These are phyloP conservation scores for Penicillium egyptiacum DNA, from an alignment of 495 filamentous ascomycete genomes.

Conservation along the genomic window DNA sequence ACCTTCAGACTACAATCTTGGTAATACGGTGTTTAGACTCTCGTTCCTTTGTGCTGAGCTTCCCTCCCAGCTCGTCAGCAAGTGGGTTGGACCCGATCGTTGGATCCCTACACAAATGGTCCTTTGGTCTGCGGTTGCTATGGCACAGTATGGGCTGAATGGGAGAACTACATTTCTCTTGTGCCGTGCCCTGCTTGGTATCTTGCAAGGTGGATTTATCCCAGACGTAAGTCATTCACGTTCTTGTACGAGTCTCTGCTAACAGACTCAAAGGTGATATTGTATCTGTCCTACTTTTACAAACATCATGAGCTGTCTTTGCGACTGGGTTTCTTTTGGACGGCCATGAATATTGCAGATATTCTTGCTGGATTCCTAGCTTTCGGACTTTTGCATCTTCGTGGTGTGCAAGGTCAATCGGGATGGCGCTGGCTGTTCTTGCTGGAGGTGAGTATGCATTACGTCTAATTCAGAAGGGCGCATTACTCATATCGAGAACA, in stretches of 20 bases:
- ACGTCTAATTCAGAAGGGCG: neutral
- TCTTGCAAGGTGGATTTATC: conserved; percentile 59
- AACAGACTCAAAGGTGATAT: conserved; percentile 29
- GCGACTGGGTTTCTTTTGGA: conserved; percentile 64
- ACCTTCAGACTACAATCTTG: conserved; percentile 31
- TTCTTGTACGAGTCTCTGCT: neutral
- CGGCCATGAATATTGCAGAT: conserved; percentile 51
- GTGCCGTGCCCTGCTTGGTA: conserved; percentile 61
- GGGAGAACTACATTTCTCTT: conserved; percentile 60
- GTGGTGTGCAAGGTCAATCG: conserved; percentile 27
- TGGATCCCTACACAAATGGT: conserved; percentile 78
- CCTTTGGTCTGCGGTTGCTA: conserved; percentile 65
- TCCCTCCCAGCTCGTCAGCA: conserved; percentile 65
- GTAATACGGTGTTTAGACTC: conserved; percentile 29
- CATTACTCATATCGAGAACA: conserved; percentile 5
- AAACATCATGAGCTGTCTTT: conserved; percentile 63
- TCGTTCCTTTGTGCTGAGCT: conserved; percentile 49
- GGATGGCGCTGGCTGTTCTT: conserved; percentile 44
- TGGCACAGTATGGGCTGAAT: conserved; percentile 58
- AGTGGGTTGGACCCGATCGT: conserved; percentile 67
- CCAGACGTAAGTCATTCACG: conserved; percentile 10
- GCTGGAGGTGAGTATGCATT: conserved; percentile 37
- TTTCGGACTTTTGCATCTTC: conserved; percentile 49
- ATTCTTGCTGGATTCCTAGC: conserved; percentile 50
- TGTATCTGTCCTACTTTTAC: conserved; percentile 75